A percentile compares a stretch with the other conserved stretches of the same genome.
phyloP scores from a whole-genome alignment of 2,329 filamentous ascomycete species.

The Xylariaceae sp. region DNA sequence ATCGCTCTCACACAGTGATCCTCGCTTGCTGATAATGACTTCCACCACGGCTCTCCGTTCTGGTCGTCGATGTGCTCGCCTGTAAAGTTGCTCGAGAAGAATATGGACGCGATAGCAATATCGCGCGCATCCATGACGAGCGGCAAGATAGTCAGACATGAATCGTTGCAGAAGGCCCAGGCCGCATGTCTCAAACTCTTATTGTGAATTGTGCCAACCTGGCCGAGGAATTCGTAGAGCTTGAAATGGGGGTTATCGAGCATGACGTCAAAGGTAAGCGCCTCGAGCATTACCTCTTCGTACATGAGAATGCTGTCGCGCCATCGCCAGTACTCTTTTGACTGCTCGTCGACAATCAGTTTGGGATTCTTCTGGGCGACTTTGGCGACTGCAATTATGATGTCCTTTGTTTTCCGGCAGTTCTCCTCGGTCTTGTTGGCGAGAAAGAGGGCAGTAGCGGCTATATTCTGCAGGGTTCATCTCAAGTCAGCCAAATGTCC shows the following conservation, averaged over 20 bases:
- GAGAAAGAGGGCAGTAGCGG: slow-evolving; percentile 85
- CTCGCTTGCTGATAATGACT: slow-evolving; percentile 66
- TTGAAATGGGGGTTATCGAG: slow-evolving; percentile 83
- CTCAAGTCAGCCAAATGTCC: slow-evolving; percentile 12
- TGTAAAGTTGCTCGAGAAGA: slow-evolving; percentile 76
- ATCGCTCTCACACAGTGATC: slow-evolving; percentile 69
- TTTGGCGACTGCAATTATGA: slow-evolving; percentile 89
- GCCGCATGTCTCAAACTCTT: slow-evolving; percentile 78
- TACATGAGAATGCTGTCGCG: slow-evolving; percentile 88
- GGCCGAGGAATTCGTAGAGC: slow-evolving; percentile 75
- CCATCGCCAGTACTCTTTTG: slow-evolving; percentile 98
- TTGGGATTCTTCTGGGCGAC: slow-evolving; percentile 90
- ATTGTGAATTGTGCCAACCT: slow-evolving; percentile 71
- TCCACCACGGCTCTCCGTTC: slow-evolving; percentile 82
- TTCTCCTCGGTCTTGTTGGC: slow-evolving; percentile 98
- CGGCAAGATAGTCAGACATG: slow-evolving; percentile 77
- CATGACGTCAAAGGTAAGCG: slow-evolving; percentile 89
- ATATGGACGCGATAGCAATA: slow-evolving; percentile 80
- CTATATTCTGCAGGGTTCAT: slow-evolving; percentile 60
- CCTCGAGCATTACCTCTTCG: slow-evolving; percentile 88
- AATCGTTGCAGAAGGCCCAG: slow-evolving; percentile 94
- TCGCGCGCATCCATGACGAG: slow-evolving; percentile 74
- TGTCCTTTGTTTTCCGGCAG: slow-evolving; percentile 89
- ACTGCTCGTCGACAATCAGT: slow-evolving; percentile 89
- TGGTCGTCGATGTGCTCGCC: slow-evolving; percentile 73